Evolutionary conservation across 805 yeast species (phyloP).

Genomic region (Starmerella floris): DNA sequence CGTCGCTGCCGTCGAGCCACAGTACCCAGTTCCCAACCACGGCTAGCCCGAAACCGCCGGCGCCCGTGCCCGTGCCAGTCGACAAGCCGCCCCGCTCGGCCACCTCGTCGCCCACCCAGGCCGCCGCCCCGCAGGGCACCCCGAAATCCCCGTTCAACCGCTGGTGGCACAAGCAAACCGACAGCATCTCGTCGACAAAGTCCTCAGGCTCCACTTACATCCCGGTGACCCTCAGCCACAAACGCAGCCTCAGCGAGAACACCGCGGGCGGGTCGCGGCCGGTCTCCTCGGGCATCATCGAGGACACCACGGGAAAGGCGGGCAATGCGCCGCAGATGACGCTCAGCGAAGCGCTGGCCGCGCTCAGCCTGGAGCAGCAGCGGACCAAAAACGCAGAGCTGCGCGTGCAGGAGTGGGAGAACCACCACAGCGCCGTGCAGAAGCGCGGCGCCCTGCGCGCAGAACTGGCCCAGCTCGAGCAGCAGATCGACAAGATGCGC

Average conservation of each 20-base stretch:
- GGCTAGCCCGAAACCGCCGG: background rate
- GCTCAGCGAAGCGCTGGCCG: constrained; percentile 11
- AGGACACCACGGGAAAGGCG: background rate
- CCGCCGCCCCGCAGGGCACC: constrained; percentile 6
- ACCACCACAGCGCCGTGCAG: background rate
- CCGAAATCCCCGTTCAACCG: constrained; percentile 10
- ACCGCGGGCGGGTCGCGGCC: background rate
- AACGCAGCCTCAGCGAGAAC: constrained; percentile 20
- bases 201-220: background rate
- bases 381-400: constrained; percentile 4
- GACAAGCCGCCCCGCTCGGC: background rate
- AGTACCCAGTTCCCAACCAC: background rate
- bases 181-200: constrained; percentile 1
- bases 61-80: background rate
- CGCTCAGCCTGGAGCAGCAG: constrained; percentile 22
- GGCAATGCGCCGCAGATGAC: background rate
- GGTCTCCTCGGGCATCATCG: background rate
- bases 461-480: constrained; percentile 23
- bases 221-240: constrained; percentile 9
- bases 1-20: background rate
- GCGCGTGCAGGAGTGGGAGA: background rate
- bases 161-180: constrained; percentile 6
- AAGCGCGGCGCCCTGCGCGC: constrained; percentile 17
- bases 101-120: constrained; percentile 9
- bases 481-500: constrained; percentile 21